These are phyloP conservation scores for Sarcocystis neurona DNA, from an alignment of 169 alveolate genomes.

Conservation along the genomic window DNA sequence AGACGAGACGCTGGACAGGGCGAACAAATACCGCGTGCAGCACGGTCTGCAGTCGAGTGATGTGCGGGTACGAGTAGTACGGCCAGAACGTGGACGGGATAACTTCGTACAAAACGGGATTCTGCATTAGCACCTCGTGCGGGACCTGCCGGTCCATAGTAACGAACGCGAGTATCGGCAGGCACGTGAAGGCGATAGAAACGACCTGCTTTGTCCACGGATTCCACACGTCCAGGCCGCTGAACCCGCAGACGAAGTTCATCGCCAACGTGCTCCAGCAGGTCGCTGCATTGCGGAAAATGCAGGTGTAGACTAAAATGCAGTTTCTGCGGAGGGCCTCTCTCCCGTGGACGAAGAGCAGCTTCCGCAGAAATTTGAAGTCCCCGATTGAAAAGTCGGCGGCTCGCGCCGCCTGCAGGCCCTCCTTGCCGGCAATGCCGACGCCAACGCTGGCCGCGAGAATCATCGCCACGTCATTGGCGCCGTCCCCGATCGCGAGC, in stretches of 20 bases:
- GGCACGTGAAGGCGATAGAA: conserved; percentile 72
- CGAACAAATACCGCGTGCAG: conserved; percentile 39
- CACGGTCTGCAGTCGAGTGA: too few relatives aligned
- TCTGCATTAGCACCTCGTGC: conserved; percentile 70
- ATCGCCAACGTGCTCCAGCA: conserved; percentile 72
- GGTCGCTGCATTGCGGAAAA: conserved; percentile 66
- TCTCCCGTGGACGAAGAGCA: conserved; percentile 88
- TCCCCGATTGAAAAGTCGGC: conserved; percentile 86
- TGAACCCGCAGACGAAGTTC: conserved; percentile 72
- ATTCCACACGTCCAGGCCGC: conserved; percentile 79
- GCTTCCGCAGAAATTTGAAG: conserved; percentile 73
- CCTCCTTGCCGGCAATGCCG: conserved; percentile 96
- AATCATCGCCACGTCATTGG: conserved; percentile 98
- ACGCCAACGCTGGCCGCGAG: conserved; percentile 97
- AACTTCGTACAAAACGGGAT: conserved; percentile 74
- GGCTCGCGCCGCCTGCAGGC: conserved; percentile 88
- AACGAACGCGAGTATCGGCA: conserved; percentile 75
- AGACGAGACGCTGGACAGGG: conserved; percentile 55
- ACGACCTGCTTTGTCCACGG: conserved; percentile 79
- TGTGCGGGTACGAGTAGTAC: too few relatives aligned
- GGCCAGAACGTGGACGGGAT: conserved; percentile 76
- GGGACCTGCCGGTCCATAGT: conserved; percentile 75
- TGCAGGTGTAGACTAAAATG: conserved; percentile 74
- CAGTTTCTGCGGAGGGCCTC: conserved; percentile 78
- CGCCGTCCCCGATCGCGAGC: conserved; percentile 98